Base-by-base conservation (phyloP, 2,329 filamentous ascomycete genomes). In the Neoarthrinium moseri region DNA sequence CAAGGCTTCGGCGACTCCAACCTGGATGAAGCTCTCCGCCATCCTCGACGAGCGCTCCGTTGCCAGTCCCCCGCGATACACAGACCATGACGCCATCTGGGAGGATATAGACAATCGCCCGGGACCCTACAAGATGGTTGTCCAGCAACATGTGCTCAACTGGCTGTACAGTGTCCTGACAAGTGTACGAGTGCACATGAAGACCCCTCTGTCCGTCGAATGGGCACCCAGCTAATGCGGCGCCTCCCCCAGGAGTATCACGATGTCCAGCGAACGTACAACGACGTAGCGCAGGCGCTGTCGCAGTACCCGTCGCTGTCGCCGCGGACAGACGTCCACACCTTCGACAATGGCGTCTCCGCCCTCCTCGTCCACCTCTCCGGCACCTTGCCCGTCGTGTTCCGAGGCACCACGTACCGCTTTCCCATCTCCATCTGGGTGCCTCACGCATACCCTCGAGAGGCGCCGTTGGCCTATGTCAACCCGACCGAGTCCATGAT, bases 401-500 rank as follows among this genome's bases (percentile, higher is more conserved):
- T 97, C 70, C 86, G 92, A 58, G 92, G 91, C 60, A 86, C 83
- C 22, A 87, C 84, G 4, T 99, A 97, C 68, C 82, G 89, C 54
- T 97, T 97, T 58, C 94, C 94, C 18, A 75, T 99, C 53, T 87
- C 89, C 52, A 69, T 97, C 79, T 97, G 94, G 92, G 77, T 97
- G 35, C 94, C 94, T 4, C 89, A 95, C 62, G 81, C 83, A 44
- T 99, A 97, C 64, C 94, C 94, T 1, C 78, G 82, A 51, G 89
- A 95, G 58, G 78, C 90, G 1, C 94, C 94, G 1, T 78, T 97
- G 37, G 82, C 87, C 48, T 97, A 96, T 65, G 89, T 97, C 33
- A 91, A 84, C 6, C 91, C 94, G 3, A 89, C 88, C 5, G 86
- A 89, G 54, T 87, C 84, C 52, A 97, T 99, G 90, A 71, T 87